These are phyloP conservation scores for Babesia gibsoni DNA, from an alignment of 169 alveolate genomes.

Conservation along the genomic window DNA sequence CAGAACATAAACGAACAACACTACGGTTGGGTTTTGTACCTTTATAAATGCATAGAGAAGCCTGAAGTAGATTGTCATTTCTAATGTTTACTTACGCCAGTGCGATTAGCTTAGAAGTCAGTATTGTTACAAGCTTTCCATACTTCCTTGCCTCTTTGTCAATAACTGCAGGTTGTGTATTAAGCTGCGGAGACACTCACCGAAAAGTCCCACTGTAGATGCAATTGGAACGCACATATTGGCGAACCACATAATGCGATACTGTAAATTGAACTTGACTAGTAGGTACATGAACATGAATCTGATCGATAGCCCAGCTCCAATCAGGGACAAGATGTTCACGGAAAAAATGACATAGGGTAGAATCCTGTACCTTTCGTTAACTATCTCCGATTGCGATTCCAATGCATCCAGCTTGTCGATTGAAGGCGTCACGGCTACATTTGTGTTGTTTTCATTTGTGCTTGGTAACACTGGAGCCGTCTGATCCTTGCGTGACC, in stretches of 20 bases:
- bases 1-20: slow-evolving; percentile 26
- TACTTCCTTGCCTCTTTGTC: slow-evolving; percentile 30
- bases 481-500: not conserved
- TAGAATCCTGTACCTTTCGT: slow-evolving; percentile 7
- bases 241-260: slow-evolving; percentile 38
- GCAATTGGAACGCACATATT: slow-evolving; percentile 31
- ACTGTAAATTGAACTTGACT: slow-evolving; percentile 23
- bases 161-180: slow-evolving; percentile 10
- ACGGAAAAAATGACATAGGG: slow-evolving; percentile 42
- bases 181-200: not conserved
- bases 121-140: slow-evolving; percentile 43
- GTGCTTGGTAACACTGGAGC: not conserved
- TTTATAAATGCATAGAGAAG: slow-evolving; percentile 7
- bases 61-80: not conserved
- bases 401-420: not conserved
- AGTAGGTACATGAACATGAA: slow-evolving; percentile 45
- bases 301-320: slow-evolving; percentile 59
- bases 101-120: slow-evolving; percentile 23
- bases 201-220: slow-evolving; percentile 21
- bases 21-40: not conserved
- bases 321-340: slow-evolving; percentile 36
- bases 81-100: slow-evolving; percentile 19
- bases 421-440: not conserved
- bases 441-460: not conserved
- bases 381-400: not conserved